Evolutionary conservation across 345 rosid species (phyloP).

Genomic region (Dipteronia sinensis): DNA sequence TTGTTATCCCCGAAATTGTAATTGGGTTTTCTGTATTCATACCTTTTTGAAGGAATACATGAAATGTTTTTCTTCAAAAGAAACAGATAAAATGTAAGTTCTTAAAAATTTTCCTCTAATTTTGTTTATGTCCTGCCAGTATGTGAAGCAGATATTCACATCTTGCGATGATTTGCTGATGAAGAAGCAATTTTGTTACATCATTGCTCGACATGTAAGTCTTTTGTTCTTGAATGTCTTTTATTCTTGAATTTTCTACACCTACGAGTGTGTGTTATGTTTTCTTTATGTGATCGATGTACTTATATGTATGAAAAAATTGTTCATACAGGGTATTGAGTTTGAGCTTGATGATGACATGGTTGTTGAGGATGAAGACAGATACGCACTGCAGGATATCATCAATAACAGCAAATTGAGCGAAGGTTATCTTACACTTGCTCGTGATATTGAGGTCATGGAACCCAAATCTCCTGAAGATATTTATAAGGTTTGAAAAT

Average conservation of each 20-base stretch:
- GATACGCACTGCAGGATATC: constrained; percentile 74
- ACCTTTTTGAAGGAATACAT: not conserved
- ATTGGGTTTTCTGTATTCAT: not conserved
- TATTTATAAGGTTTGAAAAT: constrained; percentile 73
- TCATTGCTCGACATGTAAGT: constrained; percentile 92
- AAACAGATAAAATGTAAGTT: not conserved
- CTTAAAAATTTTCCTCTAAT: not conserved
- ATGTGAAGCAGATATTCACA: constrained; percentile 74
- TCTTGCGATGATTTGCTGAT: constrained; percentile 64
- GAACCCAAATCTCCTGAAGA: constrained; percentile 97
- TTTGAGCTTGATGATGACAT: constrained; percentile 74
- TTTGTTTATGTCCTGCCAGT: constrained; percentile 46
- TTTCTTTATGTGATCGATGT: not conserved
- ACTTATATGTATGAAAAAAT: not conserved
- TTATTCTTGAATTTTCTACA: not conserved
- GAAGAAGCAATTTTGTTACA: constrained; percentile 91
- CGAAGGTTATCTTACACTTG: constrained; percentile 94
- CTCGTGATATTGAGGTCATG: constrained; percentile 99
- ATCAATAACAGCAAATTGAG: constrained; percentile 75
- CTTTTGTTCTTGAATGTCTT: not conserved
- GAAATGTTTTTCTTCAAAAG: not conserved
- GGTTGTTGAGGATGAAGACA: constrained; percentile 61
- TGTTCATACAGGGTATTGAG: constrained; percentile 58
- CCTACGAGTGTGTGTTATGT: not conserved
- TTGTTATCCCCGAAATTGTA: not conserved